phyloP scores from a whole-genome alignment of 1,139 yeast genomes.

The Wickerhamomyces sp. region DNA sequence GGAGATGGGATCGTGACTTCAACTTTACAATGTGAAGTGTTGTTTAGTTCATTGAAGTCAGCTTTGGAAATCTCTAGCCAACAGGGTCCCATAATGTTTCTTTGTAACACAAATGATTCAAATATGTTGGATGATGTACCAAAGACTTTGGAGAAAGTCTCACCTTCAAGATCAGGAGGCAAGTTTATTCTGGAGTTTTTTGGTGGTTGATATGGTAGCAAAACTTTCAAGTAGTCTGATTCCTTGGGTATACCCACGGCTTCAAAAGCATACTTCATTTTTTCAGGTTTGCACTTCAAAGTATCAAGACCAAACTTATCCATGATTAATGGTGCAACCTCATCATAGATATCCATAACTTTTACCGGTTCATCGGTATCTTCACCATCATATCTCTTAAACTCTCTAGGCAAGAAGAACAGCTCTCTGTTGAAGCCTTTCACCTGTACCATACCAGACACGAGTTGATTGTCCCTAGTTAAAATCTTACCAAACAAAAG shows the following conservation, averaged over 20 bases:
- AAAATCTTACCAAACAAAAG: conserved; percentile 80
- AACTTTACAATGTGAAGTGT: conserved; percentile 76
- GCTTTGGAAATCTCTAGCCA: conserved; percentile 77
- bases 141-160: conserved; percentile 73
- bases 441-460: conserved; percentile 76
- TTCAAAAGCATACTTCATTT: conserved; percentile 85
- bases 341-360: conserved; percentile 70
- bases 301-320: conserved; percentile 56
- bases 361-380: conserved; percentile 38
- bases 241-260: conserved; percentile 73
- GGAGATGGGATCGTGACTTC: conserved; percentile 62
- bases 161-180: conserved; percentile 67
- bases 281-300: conserved; percentile 66
- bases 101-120: conserved; percentile 80
- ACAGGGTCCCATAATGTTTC: conserved; percentile 95
- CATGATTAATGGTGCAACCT: conserved; percentile 61
- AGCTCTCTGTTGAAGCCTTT: conserved; percentile 68
- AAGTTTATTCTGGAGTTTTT: conserved; percentile 41
- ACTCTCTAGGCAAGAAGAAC: conserved; percentile 68
- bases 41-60: conserved; percentile 53
- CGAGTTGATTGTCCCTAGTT: conserved; percentile 46
- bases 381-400: conserved; percentile 34
- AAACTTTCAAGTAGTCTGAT: conserved; percentile 73
- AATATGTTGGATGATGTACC: conserved; percentile 73
- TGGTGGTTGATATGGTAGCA: conserved; percentile 66